phyloP scores from a whole-genome alignment of 306 rosid genomes.

The Abrus pulchellus region DNA sequence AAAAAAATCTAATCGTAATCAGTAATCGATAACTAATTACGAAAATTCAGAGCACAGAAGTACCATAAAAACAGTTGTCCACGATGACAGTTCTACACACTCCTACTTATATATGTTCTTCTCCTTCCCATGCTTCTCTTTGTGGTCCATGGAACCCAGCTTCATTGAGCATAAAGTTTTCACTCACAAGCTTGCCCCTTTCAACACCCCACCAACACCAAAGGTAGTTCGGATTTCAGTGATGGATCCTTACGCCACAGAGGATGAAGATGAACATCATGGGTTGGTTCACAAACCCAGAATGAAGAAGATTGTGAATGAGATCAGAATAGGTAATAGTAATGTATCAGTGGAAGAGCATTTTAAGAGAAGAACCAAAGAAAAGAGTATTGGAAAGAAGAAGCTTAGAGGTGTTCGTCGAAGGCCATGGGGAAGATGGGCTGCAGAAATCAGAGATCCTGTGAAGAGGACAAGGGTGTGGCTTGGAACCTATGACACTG shows the following conservation, averaged over 20 bases:
- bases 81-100: no score
- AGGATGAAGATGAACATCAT: conserved; percentile 68
- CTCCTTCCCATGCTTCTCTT: no score
- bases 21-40: no score
- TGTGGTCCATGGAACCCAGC: background rate
- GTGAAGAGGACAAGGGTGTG: background rate
- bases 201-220: background rate
- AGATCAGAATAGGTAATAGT: conserved; percentile 45
- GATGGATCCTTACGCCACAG: conserved; percentile 78
- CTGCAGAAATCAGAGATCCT: conserved; percentile 93
- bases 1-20: no score
- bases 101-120: background rate
- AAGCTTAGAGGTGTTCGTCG: conserved; percentile 87
- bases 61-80: no score
- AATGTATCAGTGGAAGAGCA: background rate
- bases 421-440: conserved; percentile 95
- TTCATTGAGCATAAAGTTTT: conserved; percentile 12
- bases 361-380: background rate
- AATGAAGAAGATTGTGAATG: conserved; percentile 63
- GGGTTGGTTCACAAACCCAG: conserved; percentile 34
- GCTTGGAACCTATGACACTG: conserved; percentile 42
- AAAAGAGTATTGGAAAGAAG: background rate
- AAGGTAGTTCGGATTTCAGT: conserved; percentile 60
- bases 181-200: background rate
- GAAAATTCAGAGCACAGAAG: no score